Base-by-base conservation (phyloP, 2,329 filamentous ascomycete species). In the Cyphellophora europaea region DNA sequence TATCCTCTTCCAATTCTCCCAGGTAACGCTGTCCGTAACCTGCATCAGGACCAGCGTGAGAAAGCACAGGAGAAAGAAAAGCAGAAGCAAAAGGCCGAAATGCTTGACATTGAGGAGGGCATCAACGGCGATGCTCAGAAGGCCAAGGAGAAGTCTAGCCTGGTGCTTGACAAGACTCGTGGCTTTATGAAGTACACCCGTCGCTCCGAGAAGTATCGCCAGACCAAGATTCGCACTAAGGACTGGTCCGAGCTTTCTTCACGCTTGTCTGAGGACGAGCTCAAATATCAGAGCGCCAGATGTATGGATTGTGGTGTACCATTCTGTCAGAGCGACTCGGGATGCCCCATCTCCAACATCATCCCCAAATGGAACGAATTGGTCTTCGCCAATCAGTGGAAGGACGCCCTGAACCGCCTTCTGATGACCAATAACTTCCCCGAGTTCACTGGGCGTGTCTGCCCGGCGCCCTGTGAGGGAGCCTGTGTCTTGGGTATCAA, bases 291-390 rank as follows among this genome's bases (percentile, higher is more conserved):
- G 63, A 82, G 87, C 30, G 89, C 89, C 42, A 84, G 89, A 47
- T 96, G 89, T 69, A 96, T 96, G 89, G 89, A 96, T 65, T 96
- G 89, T 43, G 89, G 89, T 75, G 88, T 96, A 42, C 89, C 89
- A 2, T 96, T 96, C 73, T 96, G 89, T 53, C 89, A 96, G 61
- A 94, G 87, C 13, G 89, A 96, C 50, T 87, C 84, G 45, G 89
- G 89, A 32, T 96, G 89, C 57, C 89, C 89, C 2, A 95, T 95
- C 59, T 87, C 80, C 49, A 96, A 96, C 66, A 93, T 96, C 55
- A 96, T 96, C 52, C 89, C 89, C 38, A 95, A 95, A 51, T 94
- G 85, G 85, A 94, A 93, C 38, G 87, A 94, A 42, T 45, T 94
- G 6, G 75, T 93, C 0, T 76, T 74, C 54, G 67, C 77, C 38